Evolutionary conservation across 2,329 filamentous ascomycete genomes (phyloP), one percentile per base, ranked within the genome.

Genomic region (Nothomitra cinnamomea): DNA sequence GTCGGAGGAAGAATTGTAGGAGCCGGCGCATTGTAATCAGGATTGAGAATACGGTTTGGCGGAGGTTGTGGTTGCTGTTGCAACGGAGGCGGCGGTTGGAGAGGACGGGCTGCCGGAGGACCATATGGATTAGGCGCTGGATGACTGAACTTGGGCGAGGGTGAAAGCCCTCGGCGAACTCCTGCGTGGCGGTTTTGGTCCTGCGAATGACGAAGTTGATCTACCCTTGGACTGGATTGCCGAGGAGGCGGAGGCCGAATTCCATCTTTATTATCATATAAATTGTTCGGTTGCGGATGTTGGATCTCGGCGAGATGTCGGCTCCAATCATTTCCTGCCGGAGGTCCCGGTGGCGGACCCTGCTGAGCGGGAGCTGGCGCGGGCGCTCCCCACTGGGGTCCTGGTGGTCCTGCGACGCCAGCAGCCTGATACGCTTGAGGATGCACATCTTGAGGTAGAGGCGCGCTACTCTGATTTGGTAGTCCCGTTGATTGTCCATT

Each of bases 401-500:
- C 84, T 52, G 87, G 86, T 55, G 87, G 87, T 10, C 85, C 87
- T 59, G 85, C 85, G 53, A 92, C 83, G 42, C 85, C 85, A 49
- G 82, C 79, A 53, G 82, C 79, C 67, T 95, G 88, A 63, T 96
- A 96, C 5, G 89, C 86, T 63, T 95, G 87, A 51, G 90, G 90
- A 65, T 96, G 89, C 21, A 96, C 88, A 67, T 98, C 92, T 63
- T 94, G 90, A 6, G 92, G 90, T 61, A 92, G 79, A n/a, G 90
- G 89, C 52, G 83, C 86, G 59, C 75, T 82, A 60, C 76, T 82
- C 62, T 83, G 85, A 57, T 83, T 79, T 40, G 78, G 75, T 61
- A 83, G 74, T 56, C 86, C 82, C 63, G 80, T 83, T 57, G 80
- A 76, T 61, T 85, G 83, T 13, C 53, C 87, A 58, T 80, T 89